Evolutionary conservation across 2,329 filamentous ascomycete genomes (phyloP).

Genomic region (Alternaria sp.): DNA sequence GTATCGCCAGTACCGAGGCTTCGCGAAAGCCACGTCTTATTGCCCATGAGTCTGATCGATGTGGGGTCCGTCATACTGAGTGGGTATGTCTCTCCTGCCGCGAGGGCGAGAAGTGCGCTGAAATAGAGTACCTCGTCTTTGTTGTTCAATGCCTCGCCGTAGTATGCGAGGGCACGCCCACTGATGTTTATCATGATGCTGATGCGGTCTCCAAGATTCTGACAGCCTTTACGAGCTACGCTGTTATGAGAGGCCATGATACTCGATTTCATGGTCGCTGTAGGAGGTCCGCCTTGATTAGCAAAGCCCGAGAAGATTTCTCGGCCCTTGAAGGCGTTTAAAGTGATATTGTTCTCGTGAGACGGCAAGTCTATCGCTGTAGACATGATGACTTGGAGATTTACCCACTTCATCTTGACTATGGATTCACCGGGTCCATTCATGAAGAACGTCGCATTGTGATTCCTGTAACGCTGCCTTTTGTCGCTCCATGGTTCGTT

Average conservation of each 20-base stretch:
- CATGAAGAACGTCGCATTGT: slow-evolving; percentile 22
- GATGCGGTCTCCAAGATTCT: slow-evolving; percentile 13
- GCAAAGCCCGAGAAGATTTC: neutral
- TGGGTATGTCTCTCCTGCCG: slow-evolving; percentile 18
- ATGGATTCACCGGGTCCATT: slow-evolving; percentile 14
- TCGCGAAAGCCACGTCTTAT: slow-evolving; percentile 13
- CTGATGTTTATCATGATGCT: slow-evolving; percentile 24
- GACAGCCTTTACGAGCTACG: slow-evolving; percentile 12
- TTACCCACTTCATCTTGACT: slow-evolving; percentile 22
- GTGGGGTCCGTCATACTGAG: slow-evolving; percentile 13
- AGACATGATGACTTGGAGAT: slow-evolving; percentile 8
- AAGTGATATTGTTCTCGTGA: neutral
- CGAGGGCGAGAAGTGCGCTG: slow-evolving; percentile 14
- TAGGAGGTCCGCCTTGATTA: neutral
- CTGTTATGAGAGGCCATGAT: slow-evolving; percentile 20
- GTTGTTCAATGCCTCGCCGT: neutral
- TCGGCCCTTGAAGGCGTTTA: neutral
- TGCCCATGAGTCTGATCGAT: neutral
- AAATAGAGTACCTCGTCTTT: slow-evolving; percentile 15
- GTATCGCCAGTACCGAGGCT: neutral
- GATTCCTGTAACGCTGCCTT: slow-evolving; percentile 10
- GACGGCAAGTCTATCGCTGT: neutral
- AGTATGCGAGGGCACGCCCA: slow-evolving; percentile 20
- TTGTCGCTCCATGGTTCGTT: slow-evolving; percentile 20
- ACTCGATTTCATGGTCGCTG: slow-evolving; percentile 7